These are phyloP conservation scores for Naganishia onofrii DNA, from an alignment of 768 basidiomycete species.

Conservation along the genomic window DNA sequence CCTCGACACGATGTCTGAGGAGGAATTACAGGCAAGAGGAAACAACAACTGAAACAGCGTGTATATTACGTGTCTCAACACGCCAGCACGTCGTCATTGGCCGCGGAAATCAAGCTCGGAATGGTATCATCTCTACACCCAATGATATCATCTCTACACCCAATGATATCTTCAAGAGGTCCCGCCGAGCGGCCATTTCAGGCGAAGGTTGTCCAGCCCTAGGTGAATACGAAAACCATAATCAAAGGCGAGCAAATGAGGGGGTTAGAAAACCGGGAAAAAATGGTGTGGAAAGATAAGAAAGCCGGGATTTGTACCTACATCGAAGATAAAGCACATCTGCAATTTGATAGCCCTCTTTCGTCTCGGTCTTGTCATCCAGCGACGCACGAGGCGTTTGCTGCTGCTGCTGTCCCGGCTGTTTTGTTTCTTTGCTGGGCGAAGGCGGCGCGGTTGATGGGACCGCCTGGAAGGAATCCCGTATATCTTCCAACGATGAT, in stretches of 20 bases:
- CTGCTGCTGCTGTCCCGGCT: not conserved
- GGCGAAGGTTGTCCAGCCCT: conserved; percentile 77
- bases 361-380: not conserved
- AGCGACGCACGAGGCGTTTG: not conserved
- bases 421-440: not conserved
- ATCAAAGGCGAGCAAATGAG: not conserved
- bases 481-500: conserved; percentile 15
- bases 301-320: conserved; percentile 34
- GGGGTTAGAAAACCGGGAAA: not conserved
- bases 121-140: not conserved
- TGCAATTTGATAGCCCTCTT: conserved; percentile 71
- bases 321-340: conserved; percentile 96
- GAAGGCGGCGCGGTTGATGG: too few species aligned
- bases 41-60: not conserved
- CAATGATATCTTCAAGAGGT: not conserved
- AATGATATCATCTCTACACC: not conserved
- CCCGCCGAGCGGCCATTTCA: conserved; percentile 65
- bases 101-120: not conserved
- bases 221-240: not conserved
- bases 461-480: not conserved
- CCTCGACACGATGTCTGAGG: not conserved
- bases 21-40: not conserved
- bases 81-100: not conserved
- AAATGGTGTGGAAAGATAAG: not conserved
- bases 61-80: not conserved